phyloP scores from a whole-genome alignment of 2,329 filamentous ascomycete genomes.

The Neofusicoccum parvum region DNA sequence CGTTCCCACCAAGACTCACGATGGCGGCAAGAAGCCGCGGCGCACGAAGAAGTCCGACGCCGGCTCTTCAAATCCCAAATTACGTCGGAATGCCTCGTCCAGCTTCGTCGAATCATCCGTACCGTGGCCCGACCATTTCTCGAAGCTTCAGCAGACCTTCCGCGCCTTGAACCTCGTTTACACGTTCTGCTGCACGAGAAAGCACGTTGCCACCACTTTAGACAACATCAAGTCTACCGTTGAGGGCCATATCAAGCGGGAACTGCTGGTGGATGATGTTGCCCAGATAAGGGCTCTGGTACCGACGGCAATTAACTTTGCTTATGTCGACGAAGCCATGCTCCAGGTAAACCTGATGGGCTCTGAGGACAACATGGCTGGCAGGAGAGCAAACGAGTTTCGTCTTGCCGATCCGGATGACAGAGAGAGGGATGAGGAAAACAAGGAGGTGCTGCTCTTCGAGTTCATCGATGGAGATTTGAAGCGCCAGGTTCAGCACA shows the following conservation, averaged over 20 bases:
- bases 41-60: constrained; percentile 44
- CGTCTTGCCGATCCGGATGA: constrained; percentile 31
- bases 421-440: constrained; percentile 42
- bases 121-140: constrained; percentile 77
- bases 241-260: constrained; percentile 74
- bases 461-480: constrained; percentile 92
- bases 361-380: constrained; percentile 66
- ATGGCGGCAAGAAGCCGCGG: constrained; percentile 57
- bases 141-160: constrained; percentile 72
- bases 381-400: constrained; percentile 52
- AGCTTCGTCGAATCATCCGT: constrained; percentile 54
- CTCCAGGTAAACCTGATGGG: constrained; percentile 78
- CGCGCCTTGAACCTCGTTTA: constrained; percentile 88
- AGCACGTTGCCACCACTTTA: constrained; percentile 89
- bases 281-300: constrained; percentile 78
- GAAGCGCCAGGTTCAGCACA: constrained; percentile 73
- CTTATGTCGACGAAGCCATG: constrained; percentile 82
- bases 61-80: constrained; percentile 38
- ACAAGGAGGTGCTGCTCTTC: constrained; percentile 77
- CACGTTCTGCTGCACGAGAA: constrained; percentile 91
- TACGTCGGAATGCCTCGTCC: constrained; percentile 50
- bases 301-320: constrained; percentile 77
- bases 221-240: constrained; percentile 84
- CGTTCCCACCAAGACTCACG: constrained; percentile 59
- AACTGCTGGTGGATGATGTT: constrained; percentile 75